A percentile compares a stretch with the other conserved stretches of the same genome.
Evolutionary conservation across 345 rosid species (phyloP).

Genomic region (Excoecaria agallocha): DNA sequence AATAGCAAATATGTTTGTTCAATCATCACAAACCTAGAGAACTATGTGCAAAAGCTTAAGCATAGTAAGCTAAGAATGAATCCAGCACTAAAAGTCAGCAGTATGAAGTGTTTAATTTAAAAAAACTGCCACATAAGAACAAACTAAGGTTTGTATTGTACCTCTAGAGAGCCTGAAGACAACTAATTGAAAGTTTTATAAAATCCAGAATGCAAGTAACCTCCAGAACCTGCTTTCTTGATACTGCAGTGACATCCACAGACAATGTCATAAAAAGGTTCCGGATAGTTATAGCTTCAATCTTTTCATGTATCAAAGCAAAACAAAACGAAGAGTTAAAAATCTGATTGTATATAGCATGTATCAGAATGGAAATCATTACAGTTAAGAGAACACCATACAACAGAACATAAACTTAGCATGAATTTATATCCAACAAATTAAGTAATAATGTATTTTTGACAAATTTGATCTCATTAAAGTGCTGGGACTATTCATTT

Average conservation of each 20-base stretch:
- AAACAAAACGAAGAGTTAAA: background rate
- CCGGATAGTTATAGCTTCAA: slow-evolving; percentile 27
- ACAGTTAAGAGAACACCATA: background rate
- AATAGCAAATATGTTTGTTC: background rate
- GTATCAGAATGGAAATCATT: background rate
- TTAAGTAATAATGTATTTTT: too few species aligned
- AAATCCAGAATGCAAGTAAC: slow-evolving; percentile 52
- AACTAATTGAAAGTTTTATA: slow-evolving; percentile 57
- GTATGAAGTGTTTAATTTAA: background rate
- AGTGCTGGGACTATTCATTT: background rate
- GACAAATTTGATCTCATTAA: background rate
- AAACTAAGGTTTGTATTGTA: slow-evolving; percentile 45
- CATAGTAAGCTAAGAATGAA: background rate
- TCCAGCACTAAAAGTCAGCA: background rate
- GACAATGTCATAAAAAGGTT: slow-evolving; percentile 47
- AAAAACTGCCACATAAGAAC: slow-evolving; percentile 12
- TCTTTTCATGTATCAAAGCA: slow-evolving; percentile 28
- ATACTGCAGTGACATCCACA: slow-evolving; percentile 73
- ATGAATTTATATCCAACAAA: background rate
- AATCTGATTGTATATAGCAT: background rate
- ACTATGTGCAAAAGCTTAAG: background rate
- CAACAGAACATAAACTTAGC: background rate
- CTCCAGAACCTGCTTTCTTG: slow-evolving; percentile 67
- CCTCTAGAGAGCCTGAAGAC: slow-evolving; percentile 60
- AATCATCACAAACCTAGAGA: background rate